These are phyloP conservation scores for Trichoderma sp. DNA, from an alignment of 2,329 filamentous ascomycete genomes.

Conservation along the genomic window DNA sequence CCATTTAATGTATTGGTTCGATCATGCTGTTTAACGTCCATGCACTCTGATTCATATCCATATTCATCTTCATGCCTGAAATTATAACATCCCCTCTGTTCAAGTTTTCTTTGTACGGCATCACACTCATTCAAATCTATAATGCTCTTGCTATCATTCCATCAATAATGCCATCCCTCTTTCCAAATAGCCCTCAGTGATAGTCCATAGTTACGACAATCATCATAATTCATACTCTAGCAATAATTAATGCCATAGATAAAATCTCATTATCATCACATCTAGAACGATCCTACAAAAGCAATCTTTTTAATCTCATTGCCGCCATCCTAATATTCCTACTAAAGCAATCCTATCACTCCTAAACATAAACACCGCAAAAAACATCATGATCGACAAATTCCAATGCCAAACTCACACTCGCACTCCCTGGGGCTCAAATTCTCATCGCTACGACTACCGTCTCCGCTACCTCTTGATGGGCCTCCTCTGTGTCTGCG, in stretches of 20 bases:
- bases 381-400: constrained; percentile 34
- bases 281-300: neutral
- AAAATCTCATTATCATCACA: neutral
- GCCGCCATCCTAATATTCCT: neutral
- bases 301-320: neutral
- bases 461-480: constrained; percentile 37
- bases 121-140: neutral
- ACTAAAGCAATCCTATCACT: neutral
- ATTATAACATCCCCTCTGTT: neutral
- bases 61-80: neutral
- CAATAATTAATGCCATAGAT: neutral
- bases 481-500: constrained; percentile 33
- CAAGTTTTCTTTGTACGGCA: neutral
- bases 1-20: neutral
- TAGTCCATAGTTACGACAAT: neutral
- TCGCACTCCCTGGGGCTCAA: constrained; percentile 37
- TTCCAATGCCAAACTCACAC: constrained; percentile 39
- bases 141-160: neutral
- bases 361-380: neutral
- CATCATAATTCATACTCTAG: neutral
- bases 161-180: neutral
- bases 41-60: neutral
- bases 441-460: constrained; percentile 35
- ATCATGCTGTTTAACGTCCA: neutral
- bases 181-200: neutral